These are phyloP conservation scores for Yamadazyma aaseri DNA, from an alignment of 1,139 yeast genomes.

Conservation along the genomic window DNA sequence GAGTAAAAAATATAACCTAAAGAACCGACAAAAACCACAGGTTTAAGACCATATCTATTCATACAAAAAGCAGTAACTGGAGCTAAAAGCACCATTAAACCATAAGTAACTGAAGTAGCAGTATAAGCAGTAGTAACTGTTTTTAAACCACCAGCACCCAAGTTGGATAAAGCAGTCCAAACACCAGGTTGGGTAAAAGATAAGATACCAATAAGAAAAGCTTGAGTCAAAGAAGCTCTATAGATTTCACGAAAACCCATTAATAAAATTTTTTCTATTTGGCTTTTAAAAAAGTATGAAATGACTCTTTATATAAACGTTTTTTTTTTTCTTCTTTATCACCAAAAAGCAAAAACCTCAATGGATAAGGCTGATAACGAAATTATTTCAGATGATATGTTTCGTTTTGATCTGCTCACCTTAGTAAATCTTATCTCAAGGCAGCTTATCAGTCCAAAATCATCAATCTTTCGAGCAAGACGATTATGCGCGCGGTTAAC, in stretches of 20 bases:
- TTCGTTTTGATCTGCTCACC: too few species aligned
- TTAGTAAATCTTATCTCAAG: too few species aligned
- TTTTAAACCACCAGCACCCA: constrained; percentile 24
- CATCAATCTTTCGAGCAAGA: too few species aligned
- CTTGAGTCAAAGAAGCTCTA: constrained; percentile 15
- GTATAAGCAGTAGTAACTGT: constrained; percentile 15
- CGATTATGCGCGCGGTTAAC: neutral
- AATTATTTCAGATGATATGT: too few species aligned
- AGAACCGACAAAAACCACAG: constrained; percentile 15
- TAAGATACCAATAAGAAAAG: constrained; percentile 19
- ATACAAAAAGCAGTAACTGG: constrained; percentile 17
- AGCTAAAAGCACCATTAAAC: constrained; percentile 18
- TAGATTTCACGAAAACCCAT: neutral
- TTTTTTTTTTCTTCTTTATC: too few species aligned
- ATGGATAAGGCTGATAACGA: too few species aligned
- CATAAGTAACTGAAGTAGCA: constrained; percentile 16
- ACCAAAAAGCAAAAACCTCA: too few species aligned
- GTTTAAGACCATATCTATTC: constrained; percentile 16
- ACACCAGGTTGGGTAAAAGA: constrained; percentile 25
- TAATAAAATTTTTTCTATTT: neutral
- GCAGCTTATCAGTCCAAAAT: too few species aligned
- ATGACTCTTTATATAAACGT: too few species aligned
- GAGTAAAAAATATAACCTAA: constrained; percentile 22
- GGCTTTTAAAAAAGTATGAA: neutral
- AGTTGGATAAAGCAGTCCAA: constrained; percentile 17